phyloP scores from a whole-genome alignment of 352 stramenopile genomes.

The Elongisporangium anandrum region DNA sequence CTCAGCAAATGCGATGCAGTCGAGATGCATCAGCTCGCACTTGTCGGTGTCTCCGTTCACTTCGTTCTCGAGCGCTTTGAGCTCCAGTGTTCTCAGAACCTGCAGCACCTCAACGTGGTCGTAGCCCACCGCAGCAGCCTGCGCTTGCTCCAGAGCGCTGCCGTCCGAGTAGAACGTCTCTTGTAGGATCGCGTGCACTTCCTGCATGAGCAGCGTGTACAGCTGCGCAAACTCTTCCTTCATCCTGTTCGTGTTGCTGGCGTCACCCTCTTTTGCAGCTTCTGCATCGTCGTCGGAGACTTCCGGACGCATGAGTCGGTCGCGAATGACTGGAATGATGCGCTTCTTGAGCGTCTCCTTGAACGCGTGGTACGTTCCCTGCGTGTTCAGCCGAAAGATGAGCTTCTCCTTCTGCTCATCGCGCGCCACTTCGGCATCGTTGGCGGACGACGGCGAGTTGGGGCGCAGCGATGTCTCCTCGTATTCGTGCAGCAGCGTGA shows the following conservation, averaged over 20 bases:
- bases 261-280: slow-evolving; percentile 6
- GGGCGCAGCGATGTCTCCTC: slow-evolving; percentile 19
- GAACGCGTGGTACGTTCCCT: slow-evolving; percentile 74
- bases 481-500: slow-evolving; percentile 61
- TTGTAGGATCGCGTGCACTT: slow-evolving; percentile 67
- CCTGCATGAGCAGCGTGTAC: slow-evolving; percentile 70
- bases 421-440: slow-evolving; percentile 18
- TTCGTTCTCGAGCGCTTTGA: slow-evolving; percentile 66
- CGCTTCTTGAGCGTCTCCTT: slow-evolving; percentile 83
- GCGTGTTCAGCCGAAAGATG: slow-evolving; percentile 73
- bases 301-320: slow-evolving; percentile 31
- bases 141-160: slow-evolving; percentile 28
- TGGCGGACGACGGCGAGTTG: background rate
- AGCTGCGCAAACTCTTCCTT: slow-evolving; percentile 59
- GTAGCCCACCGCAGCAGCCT: slow-evolving; percentile 11
- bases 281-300: slow-evolving; percentile 3
- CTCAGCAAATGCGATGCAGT: slow-evolving; percentile 59
- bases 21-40: slow-evolving; percentile 54
- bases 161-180: slow-evolving; percentile 46
- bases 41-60: slow-evolving; percentile 64
- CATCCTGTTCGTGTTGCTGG: slow-evolving; percentile 18
- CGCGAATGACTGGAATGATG: slow-evolving; percentile 66
- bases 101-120: slow-evolving; percentile 19
- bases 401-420: slow-evolving; percentile 71
- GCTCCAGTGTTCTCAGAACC: slow-evolving; percentile 28